A percentile compares a stretch with the other conserved stretches of the same genome.
phyloP scores from a whole-genome alignment of 495 filamentous ascomycete species.

The Echria macrotheca region DNA sequence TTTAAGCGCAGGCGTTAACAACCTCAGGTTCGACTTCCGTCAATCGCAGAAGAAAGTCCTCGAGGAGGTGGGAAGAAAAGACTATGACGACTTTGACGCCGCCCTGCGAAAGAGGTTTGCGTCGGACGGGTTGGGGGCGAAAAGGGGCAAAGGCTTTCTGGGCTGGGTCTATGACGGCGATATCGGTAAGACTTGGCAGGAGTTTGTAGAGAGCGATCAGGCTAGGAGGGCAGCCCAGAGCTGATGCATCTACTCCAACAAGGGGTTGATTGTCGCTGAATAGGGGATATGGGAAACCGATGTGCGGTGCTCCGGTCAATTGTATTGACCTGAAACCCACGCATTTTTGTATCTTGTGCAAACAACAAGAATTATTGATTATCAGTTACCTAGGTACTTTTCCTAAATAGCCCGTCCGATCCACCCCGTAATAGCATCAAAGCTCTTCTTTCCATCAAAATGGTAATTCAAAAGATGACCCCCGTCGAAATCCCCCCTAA shows the following conservation, averaged over 20 bases:
- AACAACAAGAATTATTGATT: no score
- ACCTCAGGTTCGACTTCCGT: background rate
- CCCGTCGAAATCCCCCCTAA: background rate
- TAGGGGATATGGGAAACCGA: no score
- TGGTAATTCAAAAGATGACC: background rate
- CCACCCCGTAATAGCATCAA: background rate
- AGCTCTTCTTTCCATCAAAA: background rate
- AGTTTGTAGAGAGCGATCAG: conserved; percentile 8
- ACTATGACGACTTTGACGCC: conserved; percentile 6
- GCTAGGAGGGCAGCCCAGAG: no score
- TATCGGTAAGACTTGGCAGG: conserved; percentile 5
- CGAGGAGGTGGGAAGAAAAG: conserved; percentile 2
- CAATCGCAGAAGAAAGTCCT: conserved; percentile 3
- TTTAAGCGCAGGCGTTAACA: background rate
- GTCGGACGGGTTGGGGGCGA: conserved; percentile 5
- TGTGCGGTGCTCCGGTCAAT: no score
- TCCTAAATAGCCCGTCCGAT: background rate
- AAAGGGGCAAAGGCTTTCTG: conserved; percentile 6
- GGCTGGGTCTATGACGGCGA: conserved; percentile 1
- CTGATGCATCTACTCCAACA: no score
- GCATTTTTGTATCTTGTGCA: no score
- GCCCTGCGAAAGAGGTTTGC: conserved; percentile 2
- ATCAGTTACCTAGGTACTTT: no score
- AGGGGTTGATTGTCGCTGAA: no score
- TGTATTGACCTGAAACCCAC: no score